Base-by-base conservation (phyloP, 2,329 filamentous ascomycete species). In the Leptographium lundbergii region DNA sequence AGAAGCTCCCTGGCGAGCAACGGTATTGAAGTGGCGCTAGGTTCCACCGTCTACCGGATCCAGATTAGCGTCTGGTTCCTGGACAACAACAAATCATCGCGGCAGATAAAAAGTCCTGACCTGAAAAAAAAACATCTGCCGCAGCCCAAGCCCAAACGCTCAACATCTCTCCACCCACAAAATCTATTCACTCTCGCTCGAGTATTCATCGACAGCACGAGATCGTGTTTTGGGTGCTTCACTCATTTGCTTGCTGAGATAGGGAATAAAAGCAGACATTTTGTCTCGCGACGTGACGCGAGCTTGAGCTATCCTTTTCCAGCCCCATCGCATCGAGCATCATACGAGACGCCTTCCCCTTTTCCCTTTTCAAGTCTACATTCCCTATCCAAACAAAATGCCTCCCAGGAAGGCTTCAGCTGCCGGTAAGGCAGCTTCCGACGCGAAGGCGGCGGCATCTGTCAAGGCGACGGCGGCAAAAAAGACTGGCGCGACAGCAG, bases 381-480 rank as follows among this genome's bases (percentile, higher is more conserved):
- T 29, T 19, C 29, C 25, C 39, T 10, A 59, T 45, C 39, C 27
- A 13, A 32, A 2, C 34, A 56, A 42, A 32, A 65, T 63, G 63
- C 62, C 63, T 58, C 63, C 62, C 9, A 56, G 57, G 36, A 62
- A 48, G 51, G 56, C 60, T 6, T 27, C 59, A 17, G 32, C 59
- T 9, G 29, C 57, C n/a, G 53, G 56, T 27, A 60, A 61, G 56
- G 60, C 58, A 6, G 68, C 69, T 25, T 64, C 69, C 53, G 60
- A 63, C 22, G 62, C 62, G 27, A 66, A 68, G 57, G 67, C 68
- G 25, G 61, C 67, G 19, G 65, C 65, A 3, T 65, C 66, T 55
- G 70, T 68, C 56, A 72, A 77, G 61, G 74, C 76, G 52, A 76
- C 75, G 56, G 74, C 77, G 62, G 73, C 71, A 6, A 75, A 75